Evolutionary conservation across 1,284 basidiomycete species (phyloP).

Genomic region (Cronartium quercuum): DNA sequence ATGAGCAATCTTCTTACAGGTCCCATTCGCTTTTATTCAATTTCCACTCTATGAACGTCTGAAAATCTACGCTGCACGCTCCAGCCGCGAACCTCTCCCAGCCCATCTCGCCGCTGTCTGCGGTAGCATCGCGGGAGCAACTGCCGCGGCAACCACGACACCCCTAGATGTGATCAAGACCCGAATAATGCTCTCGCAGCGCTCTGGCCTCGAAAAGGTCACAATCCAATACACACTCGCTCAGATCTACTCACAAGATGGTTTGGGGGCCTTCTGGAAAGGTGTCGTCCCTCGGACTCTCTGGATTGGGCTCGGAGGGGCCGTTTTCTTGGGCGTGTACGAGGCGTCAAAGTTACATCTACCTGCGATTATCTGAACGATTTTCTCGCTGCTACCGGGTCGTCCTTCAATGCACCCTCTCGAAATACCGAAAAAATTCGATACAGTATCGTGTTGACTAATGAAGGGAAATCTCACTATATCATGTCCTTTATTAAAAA

Average conservation of each 20-base stretch:
- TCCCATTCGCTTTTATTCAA: conserved; percentile 95
- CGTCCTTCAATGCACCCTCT: too few relatives aligned
- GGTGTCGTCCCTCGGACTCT: conserved; percentile 85
- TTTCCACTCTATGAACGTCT: conserved; percentile 92
- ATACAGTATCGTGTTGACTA: too few relatives aligned
- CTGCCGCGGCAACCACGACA: conserved; percentile 84
- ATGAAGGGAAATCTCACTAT: too few relatives aligned
- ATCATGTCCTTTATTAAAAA: too few relatives aligned
- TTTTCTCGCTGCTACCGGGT: too few relatives aligned
- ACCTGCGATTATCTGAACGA: not conserved
- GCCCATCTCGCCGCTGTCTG: conserved; percentile 72
- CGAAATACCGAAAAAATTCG: too few relatives aligned
- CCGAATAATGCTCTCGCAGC: conserved; percentile 86
- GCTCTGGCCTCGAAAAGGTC: conserved; percentile 53
- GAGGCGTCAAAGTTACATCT: conserved; percentile 53
- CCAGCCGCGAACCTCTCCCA: conserved; percentile 58
- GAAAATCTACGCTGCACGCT: conserved; percentile 57
- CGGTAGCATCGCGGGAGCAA: conserved; percentile 81
- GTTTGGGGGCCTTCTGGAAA: conserved; percentile 68
- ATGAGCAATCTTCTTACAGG: conserved; percentile 54
- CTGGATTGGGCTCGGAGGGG: conserved; percentile 94
- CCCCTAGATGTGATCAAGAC: conserved; percentile 97
- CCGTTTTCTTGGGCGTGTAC: conserved; percentile 91
- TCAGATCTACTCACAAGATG: conserved; percentile 67
- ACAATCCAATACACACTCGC: conserved; percentile 13